Evolutionary conservation across 2,329 filamentous ascomycete genomes (phyloP).

Genomic region (Tothia fuscella): DNA sequence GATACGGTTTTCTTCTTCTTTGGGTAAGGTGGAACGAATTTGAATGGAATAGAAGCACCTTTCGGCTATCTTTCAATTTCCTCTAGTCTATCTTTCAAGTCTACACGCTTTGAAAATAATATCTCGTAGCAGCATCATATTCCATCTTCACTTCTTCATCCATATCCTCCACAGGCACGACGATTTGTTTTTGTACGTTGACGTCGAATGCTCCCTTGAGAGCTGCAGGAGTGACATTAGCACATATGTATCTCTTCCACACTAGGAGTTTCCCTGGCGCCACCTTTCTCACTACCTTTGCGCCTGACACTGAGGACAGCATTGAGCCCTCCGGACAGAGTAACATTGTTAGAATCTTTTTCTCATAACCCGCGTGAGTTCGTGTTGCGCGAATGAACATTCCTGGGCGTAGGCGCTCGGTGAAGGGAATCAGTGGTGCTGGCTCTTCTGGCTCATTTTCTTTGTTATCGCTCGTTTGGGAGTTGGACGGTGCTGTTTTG

Average conservation of each 20-base stretch:
- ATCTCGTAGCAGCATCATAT: slow-evolving; percentile 4
- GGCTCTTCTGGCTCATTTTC: not conserved
- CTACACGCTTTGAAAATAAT: not conserved
- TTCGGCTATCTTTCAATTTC: too few species aligned
- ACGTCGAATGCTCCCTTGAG: slow-evolving; percentile 1
- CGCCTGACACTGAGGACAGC: too few species aligned
- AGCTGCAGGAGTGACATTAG: not conserved
- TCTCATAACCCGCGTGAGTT: too few species aligned
- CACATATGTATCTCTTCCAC: slow-evolving; percentile 2
- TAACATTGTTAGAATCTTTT: too few species aligned
- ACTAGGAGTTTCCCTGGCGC: too few species aligned
- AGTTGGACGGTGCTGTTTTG: too few species aligned
- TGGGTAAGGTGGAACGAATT: too few species aligned
- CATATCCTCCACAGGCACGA: slow-evolving; percentile 1
- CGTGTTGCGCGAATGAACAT: too few species aligned
- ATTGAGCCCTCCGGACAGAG: too few species aligned
- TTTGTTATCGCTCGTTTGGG: not conserved
- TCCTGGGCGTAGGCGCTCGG: not conserved
- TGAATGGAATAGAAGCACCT: too few species aligned
- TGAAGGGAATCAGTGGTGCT: not conserved
- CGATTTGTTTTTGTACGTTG: not conserved
- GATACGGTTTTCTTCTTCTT: too few species aligned
- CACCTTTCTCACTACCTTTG: not conserved
- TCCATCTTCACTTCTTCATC: slow-evolving; percentile 2
- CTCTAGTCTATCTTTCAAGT: not conserved